Evolutionary conservation across 345 rosid genomes (phyloP).

Genomic region (Citrus hindsii): DNA sequence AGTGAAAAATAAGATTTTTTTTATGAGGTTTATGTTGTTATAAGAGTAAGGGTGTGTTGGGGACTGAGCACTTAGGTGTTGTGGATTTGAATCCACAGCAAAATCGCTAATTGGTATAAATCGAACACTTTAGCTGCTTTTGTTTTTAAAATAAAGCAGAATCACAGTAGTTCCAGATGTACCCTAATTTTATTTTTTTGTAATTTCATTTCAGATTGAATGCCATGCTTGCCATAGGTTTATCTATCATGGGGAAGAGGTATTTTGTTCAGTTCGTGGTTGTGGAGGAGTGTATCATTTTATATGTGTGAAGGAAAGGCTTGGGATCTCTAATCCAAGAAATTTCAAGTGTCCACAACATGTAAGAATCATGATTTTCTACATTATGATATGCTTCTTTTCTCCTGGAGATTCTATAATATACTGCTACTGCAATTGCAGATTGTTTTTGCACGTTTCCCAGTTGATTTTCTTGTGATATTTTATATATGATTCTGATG

Average conservation of each 20-base stretch:
- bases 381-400: conserved; percentile 11
- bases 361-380: conserved; percentile 38
- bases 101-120: too few relatives aligned
- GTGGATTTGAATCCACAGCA: too few relatives aligned
- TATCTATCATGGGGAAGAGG: conserved; percentile 60
- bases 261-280: conserved; percentile 56
- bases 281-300: conserved; percentile 68
- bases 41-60: too few relatives aligned
- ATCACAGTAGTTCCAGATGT: not conserved
- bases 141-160: not conserved
- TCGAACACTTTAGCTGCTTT: too few relatives aligned
- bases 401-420: not conserved
- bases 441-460: not conserved
- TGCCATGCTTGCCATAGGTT: conserved; percentile 57
- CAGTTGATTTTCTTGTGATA: not conserved
- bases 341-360: conserved; percentile 91
- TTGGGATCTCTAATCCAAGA: conserved; percentile 31
- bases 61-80: too few relatives aligned
- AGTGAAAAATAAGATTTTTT: not conserved
- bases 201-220: conserved; percentile 47
- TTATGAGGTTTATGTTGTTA: not conserved
- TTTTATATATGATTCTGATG: not conserved
- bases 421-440: not conserved
- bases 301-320: conserved; percentile 44
- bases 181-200: not conserved